phyloP scores from a whole-genome alignment of 108 stramenopile genomes.

The Fistulifera pelliculosa region DNA sequence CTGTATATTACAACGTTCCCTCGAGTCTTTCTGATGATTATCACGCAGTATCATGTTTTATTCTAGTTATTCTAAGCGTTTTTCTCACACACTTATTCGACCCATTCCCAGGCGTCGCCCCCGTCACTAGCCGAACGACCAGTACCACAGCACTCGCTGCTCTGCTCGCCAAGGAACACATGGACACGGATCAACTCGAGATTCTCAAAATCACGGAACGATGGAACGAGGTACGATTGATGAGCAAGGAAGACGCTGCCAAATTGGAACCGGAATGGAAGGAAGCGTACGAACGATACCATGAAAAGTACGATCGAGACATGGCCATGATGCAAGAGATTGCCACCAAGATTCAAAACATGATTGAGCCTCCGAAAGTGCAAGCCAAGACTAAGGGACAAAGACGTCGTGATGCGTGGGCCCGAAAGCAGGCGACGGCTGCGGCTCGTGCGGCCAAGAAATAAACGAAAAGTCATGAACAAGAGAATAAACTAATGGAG shows the following conservation, averaged over 20 bases:
- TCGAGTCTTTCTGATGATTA: too few relatives aligned
- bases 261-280: slow-evolving; percentile 60
- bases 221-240: slow-evolving; percentile 56
- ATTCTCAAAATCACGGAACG: slow-evolving; percentile 35
- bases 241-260: slow-evolving; percentile 47
- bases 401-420: slow-evolving; percentile 58
- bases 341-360: slow-evolving; percentile 35
- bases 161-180: slow-evolving; percentile 35
- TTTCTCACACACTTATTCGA: neutral
- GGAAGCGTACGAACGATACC: slow-evolving; percentile 65
- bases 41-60: neutral
- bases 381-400: slow-evolving; percentile 69
- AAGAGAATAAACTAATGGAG: too few relatives aligned
- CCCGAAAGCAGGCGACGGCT: slow-evolving; percentile 13
- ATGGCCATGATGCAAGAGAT: slow-evolving; percentile 59
- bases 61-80: neutral
- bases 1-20: too few relatives aligned
- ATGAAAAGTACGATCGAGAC: slow-evolving; percentile 49
- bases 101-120: neutral
- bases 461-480: neutral
- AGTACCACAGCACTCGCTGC: slow-evolving; percentile 22
- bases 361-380: slow-evolving; percentile 58
- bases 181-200: slow-evolving; percentile 25
- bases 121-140: neutral
- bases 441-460: slow-evolving; percentile 10